These are phyloP conservation scores for Hypomontagnella submonticulosa DNA, from an alignment of 495 filamentous ascomycete genomes.

Conservation along the genomic window DNA sequence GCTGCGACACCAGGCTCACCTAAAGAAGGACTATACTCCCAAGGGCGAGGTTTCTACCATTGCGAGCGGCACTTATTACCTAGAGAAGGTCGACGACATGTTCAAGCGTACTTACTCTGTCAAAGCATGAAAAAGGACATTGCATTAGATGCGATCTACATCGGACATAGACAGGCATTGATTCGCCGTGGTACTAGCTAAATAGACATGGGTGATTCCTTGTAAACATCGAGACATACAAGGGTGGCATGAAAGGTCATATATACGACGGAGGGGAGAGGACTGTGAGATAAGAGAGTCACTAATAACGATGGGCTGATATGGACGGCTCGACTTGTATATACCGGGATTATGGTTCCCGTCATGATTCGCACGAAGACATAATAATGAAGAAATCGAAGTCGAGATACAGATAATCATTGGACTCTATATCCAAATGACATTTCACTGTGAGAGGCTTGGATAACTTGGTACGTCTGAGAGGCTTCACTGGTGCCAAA, in stretches of 20 bases:
- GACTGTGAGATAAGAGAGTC: conserved; percentile 33
- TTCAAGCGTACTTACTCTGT: conserved; percentile 89
- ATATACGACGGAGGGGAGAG: conserved; percentile 36
- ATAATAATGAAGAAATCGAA: conserved; percentile 37
- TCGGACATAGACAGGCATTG: conserved; percentile 38
- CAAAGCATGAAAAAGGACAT: conserved; percentile 75
- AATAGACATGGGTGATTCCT: conserved; percentile 15
- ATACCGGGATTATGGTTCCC: conserved; percentile 35
- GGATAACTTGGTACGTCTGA: too few species aligned
- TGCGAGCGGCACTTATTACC: conserved; percentile 85
- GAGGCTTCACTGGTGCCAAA: too few species aligned
- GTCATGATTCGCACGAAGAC: conserved; percentile 30
- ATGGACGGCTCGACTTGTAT: conserved; percentile 42
- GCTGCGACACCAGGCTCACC: conserved; percentile 91
- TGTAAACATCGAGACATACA: conserved; percentile 23
- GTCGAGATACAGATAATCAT: too few species aligned
- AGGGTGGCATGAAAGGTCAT: conserved; percentile 27
- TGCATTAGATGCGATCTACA: conserved; percentile 31
- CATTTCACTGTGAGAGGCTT: too few species aligned
- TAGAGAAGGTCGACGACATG: conserved; percentile 91
- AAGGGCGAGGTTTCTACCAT: conserved; percentile 80
- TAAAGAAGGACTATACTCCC: conserved; percentile 90
- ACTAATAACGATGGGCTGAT: conserved; percentile 41
- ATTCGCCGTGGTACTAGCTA: conserved; percentile 27
- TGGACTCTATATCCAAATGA: too few species aligned